phyloP scores from a whole-genome alignment of 306 rosid genomes.

The Gleditsia sinensis region DNA sequence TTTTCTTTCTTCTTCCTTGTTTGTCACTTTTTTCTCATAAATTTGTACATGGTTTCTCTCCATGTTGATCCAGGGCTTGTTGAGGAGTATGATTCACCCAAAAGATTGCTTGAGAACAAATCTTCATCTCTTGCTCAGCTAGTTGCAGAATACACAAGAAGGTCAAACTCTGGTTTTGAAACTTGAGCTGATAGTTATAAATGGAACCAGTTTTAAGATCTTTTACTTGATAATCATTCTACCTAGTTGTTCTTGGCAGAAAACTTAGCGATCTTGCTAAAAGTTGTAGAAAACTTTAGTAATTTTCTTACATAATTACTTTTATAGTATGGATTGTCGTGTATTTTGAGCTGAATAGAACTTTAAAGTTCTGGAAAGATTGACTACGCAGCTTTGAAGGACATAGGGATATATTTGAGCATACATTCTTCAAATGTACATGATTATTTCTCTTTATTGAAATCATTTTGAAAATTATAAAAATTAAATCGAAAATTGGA shows the following conservation, averaged over 20 bases:
- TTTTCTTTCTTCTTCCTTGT: neutral
- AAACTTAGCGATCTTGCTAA: neutral
- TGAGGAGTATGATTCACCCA: slow-evolving; percentile 58
- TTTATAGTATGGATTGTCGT: neutral
- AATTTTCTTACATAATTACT: neutral
- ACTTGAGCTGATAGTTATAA: slow-evolving; percentile 35
- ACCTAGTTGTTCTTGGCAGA: neutral
- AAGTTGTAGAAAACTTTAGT: neutral
- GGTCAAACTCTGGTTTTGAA: slow-evolving; percentile 43
- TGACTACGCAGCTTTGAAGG: neutral
- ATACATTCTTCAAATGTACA: neutral
- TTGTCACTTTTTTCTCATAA: neutral
- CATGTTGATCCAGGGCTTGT: slow-evolving; percentile 48
- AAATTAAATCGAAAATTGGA: no score
- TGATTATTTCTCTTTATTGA: neutral
- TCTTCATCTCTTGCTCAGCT: slow-evolving; percentile 48
- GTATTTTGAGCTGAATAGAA: neutral
- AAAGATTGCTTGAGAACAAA: slow-evolving; percentile 50
- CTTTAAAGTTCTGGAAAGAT: neutral
- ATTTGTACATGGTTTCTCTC: neutral
- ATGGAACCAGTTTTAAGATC: slow-evolving; percentile 27
- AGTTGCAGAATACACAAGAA: slow-evolving; percentile 46
- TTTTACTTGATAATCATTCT: neutral
- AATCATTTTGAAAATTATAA: no score
- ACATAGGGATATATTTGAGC: neutral